phyloP scores from a whole-genome alignment of 805 yeast species.

The Tetrapisispora iriomotensis region DNA sequence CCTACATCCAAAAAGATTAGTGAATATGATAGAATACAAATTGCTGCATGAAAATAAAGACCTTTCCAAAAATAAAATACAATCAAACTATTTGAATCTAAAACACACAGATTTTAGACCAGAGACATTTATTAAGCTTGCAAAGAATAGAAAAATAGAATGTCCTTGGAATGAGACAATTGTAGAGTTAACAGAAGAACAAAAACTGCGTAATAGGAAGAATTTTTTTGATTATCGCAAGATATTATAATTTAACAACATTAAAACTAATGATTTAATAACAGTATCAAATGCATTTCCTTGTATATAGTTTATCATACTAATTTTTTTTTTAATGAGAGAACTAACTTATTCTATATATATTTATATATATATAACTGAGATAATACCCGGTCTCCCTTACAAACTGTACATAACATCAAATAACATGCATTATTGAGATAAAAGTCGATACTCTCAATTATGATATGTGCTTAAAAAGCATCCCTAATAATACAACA shows the following conservation, averaged over 20 bases:
- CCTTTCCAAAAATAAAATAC: conserved; percentile 34
- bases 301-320: too few relatives aligned
- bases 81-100: conserved; percentile 23
- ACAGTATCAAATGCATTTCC: too few relatives aligned
- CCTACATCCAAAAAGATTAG: conserved; percentile 28
- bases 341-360: too few relatives aligned
- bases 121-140: conserved; percentile 49
- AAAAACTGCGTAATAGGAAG: conserved; percentile 13
- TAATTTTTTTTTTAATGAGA: too few relatives aligned
- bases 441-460: too few relatives aligned
- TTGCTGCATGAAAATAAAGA: conserved; percentile 34
- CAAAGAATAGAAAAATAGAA: conserved; percentile 30
- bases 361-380: too few relatives aligned
- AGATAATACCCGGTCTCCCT: too few relatives aligned
- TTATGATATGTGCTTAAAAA: neutral
- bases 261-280: neutral
- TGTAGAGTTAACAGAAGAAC: conserved; percentile 35
- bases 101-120: conserved; percentile 48
- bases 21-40: conserved; percentile 27
- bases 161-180: conserved; percentile 43
- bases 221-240: conserved; percentile 1
- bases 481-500: neutral
- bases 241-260: too few relatives aligned
- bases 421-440: too few relatives aligned
- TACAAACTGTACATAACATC: too few relatives aligned